These are phyloP conservation scores for Solanum tarijense DNA, from an alignment of 257 asterid species.

Conservation along the genomic window DNA sequence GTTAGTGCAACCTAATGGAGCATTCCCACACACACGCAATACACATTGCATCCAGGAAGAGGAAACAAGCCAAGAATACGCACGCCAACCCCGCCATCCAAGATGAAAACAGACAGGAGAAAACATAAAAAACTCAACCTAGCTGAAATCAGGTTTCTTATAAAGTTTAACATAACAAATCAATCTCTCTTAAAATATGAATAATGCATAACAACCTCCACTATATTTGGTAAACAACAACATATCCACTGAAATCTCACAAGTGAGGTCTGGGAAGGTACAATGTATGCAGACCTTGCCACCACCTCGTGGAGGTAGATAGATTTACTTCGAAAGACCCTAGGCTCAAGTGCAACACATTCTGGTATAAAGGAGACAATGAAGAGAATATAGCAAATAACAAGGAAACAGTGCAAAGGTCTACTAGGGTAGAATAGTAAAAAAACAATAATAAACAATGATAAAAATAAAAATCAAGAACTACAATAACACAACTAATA, in stretches of 20 bases:
- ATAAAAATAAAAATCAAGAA: neutral
- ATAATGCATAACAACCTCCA: neutral
- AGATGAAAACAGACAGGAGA: conserved; percentile 40
- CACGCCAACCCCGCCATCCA: conserved; percentile 79
- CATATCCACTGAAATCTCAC: neutral
- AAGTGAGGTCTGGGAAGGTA: neutral
- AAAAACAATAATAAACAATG: neutral
- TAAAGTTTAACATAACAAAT: neutral
- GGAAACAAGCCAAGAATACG: conserved; percentile 56
- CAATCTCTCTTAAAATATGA: neutral
- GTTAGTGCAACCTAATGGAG: conserved; percentile 96
- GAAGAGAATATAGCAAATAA: neutral
- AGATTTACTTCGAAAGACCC: neutral
- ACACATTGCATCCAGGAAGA: conserved; percentile 75
- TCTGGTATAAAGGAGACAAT: neutral
- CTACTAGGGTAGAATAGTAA: neutral
- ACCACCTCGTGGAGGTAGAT: neutral
- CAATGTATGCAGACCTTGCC: neutral
- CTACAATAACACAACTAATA: neutral
- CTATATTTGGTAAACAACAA: neutral
- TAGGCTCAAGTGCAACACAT: neutral
- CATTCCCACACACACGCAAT: conserved; percentile 72
- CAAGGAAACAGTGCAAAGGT: neutral
- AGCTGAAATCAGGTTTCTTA: conserved; percentile 28
- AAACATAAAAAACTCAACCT: conserved; percentile 53